phyloP scores from a whole-genome alignment of 1,284 basidiomycete genomes.

The Cryptococcus sp. region DNA sequence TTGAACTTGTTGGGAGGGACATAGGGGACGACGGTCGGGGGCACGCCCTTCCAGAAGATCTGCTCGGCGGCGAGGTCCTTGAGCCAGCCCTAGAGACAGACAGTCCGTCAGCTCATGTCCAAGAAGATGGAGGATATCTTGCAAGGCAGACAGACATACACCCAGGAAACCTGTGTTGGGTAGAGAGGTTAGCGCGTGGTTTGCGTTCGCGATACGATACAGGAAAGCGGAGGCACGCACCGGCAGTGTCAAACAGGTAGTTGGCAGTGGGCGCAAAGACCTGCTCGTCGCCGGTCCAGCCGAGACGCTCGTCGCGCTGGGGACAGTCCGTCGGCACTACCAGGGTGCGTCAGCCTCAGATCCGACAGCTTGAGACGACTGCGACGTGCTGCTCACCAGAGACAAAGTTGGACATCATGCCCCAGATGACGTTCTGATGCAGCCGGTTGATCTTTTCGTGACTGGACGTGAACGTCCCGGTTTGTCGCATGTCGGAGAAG shows the following conservation, averaged over 20 bases:
- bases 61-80: conserved; percentile 33
- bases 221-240: not conserved
- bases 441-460: conserved; percentile 33
- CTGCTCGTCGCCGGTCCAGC: conserved; percentile 44
- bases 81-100: conserved; percentile 34
- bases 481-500: conserved; percentile 29
- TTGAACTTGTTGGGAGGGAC: conserved; percentile 11
- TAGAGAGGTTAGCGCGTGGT: no score
- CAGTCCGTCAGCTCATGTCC: no score
- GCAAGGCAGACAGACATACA: no score
- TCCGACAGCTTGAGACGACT: not conserved
- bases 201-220: no score
- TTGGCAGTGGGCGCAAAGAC: conserved; percentile 38
- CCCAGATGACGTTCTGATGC: conserved; percentile 37
- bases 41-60: conserved; percentile 17
- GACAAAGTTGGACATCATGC: conserved; percentile 37
- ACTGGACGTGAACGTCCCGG: conserved; percentile 31
- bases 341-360: not conserved
- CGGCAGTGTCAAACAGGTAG: conserved; percentile 34
- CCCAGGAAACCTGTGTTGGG: not conserved
- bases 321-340: conserved; percentile 42
- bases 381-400: conserved; percentile 2
- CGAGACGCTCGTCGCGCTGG: conserved; percentile 44
- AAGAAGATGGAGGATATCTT: no score
- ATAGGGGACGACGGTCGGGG: conserved; percentile 32